Evolutionary conservation across 2,329 filamentous ascomycete genomes (phyloP), one percentile per base, ranked within the genome.

Genomic region (Fusarium marasasianum): DNA sequence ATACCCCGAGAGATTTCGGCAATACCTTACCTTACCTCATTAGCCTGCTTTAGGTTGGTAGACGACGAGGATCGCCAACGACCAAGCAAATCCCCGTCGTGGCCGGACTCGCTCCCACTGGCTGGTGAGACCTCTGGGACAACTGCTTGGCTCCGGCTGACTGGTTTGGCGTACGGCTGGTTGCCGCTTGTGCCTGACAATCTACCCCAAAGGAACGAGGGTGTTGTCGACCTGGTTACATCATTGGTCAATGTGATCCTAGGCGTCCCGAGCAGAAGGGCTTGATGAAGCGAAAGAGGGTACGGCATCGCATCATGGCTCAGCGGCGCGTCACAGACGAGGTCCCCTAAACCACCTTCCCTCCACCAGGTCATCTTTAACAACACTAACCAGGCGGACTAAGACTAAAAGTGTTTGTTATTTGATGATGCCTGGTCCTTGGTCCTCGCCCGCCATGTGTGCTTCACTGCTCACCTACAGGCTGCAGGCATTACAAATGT

Each of bases 171-270:
- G 57, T 58, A 71, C 60, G 57, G 67, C 41, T 65, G 71, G 57
- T 73, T 45, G 54, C 50, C 62, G 61, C 58, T 65, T 35, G 72
- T 75, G 43, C 72, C 72, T 75, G 69, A 73, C 64, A 73, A 75
- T 75, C 72, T 47, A 75, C 63, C 26, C 61, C 51, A 24, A 51
- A 75, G 45, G 38, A 55, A 69, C 55, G 50, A 75, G 56, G 57
- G 41, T 55, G 45, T n/a, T 29, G 26, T 31, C 38, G 9, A 45
- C 15, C 20, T 22, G 44, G 37, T 17, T n/a, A 18, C 40, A 15
- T 41, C 29, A 71, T 71, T 71, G 68, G 66, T 10, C 37, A 33
- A 43, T 40, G 20, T n/a, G 22, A n/a, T 43, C 43, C 31, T 50
- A 29, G 33, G 41, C 37, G 37, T 60, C 29, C 69, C 45, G 44